Evolutionary conservation across 768 basidiomycete genomes (phyloP).

Genomic region (Lactarius indigo): DNA sequence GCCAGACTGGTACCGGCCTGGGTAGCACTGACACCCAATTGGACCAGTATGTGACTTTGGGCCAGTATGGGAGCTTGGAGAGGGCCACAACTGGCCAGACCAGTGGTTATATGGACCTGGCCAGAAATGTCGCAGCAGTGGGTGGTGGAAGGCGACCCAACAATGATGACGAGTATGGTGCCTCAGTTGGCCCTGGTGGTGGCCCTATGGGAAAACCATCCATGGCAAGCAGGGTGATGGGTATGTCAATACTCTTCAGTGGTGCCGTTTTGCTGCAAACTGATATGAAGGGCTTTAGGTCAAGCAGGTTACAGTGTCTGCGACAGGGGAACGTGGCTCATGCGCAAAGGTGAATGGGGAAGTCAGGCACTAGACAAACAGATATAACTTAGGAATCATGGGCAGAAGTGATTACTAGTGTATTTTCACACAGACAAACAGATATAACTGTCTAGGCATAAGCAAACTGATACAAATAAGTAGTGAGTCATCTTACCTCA

Average conservation of each 20-base stretch:
- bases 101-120: neutral
- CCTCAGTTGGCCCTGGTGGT: neutral
- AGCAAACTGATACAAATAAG: no score
- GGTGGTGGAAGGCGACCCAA: neutral
- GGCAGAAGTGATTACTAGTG: no score
- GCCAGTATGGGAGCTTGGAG: neutral
- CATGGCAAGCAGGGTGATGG: conserved; percentile 12
- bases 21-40: neutral
- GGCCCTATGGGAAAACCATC: conserved; percentile 5
- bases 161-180: neutral
- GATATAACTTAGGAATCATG: no score
- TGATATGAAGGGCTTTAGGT: conserved; percentile 18
- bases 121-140: neutral
- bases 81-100: neutral
- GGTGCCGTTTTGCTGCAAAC: neutral
- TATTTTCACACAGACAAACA: no score
- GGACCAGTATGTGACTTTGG: neutral
- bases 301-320: no score
- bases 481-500: no score
- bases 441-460: no score
- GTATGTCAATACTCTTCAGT: conserved; percentile 6
- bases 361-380: no score
- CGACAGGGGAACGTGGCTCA: no score
- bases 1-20: neutral
- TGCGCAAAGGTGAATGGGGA: no score